Conservation (phyloP, 495 filamentous ascomycete genomes). For the Aspergillus nidulans region DNA sequence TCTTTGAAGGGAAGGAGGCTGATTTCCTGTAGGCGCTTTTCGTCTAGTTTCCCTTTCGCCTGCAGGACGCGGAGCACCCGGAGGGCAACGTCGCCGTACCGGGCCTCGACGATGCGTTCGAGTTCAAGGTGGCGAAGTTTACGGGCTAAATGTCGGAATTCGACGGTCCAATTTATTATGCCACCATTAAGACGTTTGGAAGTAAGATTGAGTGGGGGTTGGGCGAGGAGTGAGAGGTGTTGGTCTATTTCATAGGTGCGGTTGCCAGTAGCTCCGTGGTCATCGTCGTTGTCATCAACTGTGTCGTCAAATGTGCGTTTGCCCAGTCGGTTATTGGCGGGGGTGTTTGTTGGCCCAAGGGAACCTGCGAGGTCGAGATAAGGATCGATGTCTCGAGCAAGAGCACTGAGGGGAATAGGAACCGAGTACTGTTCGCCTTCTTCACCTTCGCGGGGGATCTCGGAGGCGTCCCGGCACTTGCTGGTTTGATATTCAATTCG, state of each 20-base stretch:
- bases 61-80: slow-evolving; percentile 78
- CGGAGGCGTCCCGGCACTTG: slow-evolving; percentile 61
- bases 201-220: slow-evolving; percentile 63
- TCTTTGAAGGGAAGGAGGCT: slow-evolving; percentile 75
- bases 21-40: slow-evolving; percentile 72
- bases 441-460: slow-evolving; percentile 50
- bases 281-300: slow-evolving; percentile 28
- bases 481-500: slow-evolving; percentile 62
- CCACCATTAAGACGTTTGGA: slow-evolving; percentile 45
- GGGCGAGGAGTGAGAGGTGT: slow-evolving; percentile 71
- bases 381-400: slow-evolving; percentile 39
- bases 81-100: slow-evolving; percentile 68
- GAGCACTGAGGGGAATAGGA: slow-evolving; percentile 31
- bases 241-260: slow-evolving; percentile 57
- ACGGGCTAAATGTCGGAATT: slow-evolving; percentile 65
- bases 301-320: slow-evolving; percentile 40
- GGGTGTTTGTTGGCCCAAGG: slow-evolving; percentile 32
- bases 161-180: slow-evolving; percentile 70
- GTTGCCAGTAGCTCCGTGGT: slow-evolving; percentile 25
- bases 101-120: slow-evolving; percentile 68
- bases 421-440: slow-evolving; percentile 41
- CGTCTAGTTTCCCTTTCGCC: slow-evolving; percentile 84
- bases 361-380: slow-evolving; percentile 34
- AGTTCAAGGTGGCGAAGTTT: slow-evolving; percentile 68
- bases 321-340: slow-evolving; percentile 23